Evolutionary conservation across 75 land plant species (phyloP).

Genomic region (Pseudotsuga menziesii): DNA sequence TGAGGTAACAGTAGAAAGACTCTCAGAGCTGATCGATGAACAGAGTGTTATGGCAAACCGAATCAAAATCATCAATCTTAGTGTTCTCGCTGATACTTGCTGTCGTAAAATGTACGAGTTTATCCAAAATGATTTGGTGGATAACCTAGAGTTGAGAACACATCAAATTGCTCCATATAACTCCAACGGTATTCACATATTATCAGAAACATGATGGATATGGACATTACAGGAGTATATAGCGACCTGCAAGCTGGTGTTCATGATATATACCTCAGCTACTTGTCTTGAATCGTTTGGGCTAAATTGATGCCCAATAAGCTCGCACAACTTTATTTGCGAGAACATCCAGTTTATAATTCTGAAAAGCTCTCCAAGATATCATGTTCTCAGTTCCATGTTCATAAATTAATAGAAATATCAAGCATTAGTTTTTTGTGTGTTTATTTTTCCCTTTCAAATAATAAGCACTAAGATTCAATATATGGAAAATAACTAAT

Average conservation of each 20-base stretch:
- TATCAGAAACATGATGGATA: conserved; percentile 14
- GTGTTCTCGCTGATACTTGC: conserved; percentile 22
- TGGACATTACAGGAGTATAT: neutral
- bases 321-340: no score
- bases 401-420: neutral
- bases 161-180: conserved; percentile 44
- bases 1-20: conserved; percentile 29
- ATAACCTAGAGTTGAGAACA: conserved; percentile 22
- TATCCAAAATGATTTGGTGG: conserved; percentile 35
- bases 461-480: no score
- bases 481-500: no score
- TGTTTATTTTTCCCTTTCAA: no score
- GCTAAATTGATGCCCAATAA: neutral
- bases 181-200: conserved; percentile 27
- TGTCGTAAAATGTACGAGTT: conserved; percentile 38
- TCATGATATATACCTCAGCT: neutral
- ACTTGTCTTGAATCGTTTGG: neutral
- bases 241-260: neutral
- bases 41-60: no score
- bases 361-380: no score
- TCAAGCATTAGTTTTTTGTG: neutral
- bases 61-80: conserved; percentile 28
- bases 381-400: neutral
- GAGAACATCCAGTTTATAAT: no score
- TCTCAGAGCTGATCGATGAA: neutral